Conservation (phyloP, 192 early-diverging fungal species). For the Funneliformis mosseae region DNA sequence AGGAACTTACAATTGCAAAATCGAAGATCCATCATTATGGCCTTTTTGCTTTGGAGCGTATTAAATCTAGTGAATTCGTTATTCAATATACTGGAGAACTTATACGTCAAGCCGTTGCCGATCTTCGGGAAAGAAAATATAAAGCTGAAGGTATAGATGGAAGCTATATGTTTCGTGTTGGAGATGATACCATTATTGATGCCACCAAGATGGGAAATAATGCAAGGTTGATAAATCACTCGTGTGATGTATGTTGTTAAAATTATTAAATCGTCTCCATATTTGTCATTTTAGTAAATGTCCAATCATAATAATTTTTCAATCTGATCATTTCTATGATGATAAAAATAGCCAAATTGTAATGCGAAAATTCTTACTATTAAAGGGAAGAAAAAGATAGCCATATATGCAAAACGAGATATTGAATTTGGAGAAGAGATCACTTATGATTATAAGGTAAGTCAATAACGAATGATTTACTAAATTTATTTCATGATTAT, state of each 20-base stretch:
- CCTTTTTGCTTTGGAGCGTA: slow-evolving; percentile 92
- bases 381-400: slow-evolving; percentile 92
- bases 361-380: slow-evolving; percentile 93
- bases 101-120: slow-evolving; percentile 92
- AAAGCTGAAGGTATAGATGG: slow-evolving; percentile 91
- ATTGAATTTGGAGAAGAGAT: slow-evolving; percentile 96
- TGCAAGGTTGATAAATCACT: slow-evolving; percentile 98
- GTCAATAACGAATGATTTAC: not conserved
- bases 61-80: slow-evolving; percentile 92
- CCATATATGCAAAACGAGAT: slow-evolving; percentile 95
- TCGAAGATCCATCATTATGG: slow-evolving; percentile 99
- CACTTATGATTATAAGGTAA: slow-evolving; percentile 97
- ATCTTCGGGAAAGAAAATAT: slow-evolving; percentile 92
- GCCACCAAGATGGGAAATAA: slow-evolving; percentile 97
- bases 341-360: slow-evolving; percentile 84
- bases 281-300: not conserved
- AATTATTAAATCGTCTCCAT: not conserved
- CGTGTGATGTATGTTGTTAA: slow-evolving; percentile 76
- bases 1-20: slow-evolving; percentile 88
- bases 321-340: not conserved
- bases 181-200: slow-evolving; percentile 95
- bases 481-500: not conserved
- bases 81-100: slow-evolving; percentile 99
- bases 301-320: slow-evolving; percentile 1
- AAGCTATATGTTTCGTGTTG: slow-evolving; percentile 95